Conservation (phyloP, 1,284 basidiomycete genomes). For the Ganoderma leucocontextum region DNA sequence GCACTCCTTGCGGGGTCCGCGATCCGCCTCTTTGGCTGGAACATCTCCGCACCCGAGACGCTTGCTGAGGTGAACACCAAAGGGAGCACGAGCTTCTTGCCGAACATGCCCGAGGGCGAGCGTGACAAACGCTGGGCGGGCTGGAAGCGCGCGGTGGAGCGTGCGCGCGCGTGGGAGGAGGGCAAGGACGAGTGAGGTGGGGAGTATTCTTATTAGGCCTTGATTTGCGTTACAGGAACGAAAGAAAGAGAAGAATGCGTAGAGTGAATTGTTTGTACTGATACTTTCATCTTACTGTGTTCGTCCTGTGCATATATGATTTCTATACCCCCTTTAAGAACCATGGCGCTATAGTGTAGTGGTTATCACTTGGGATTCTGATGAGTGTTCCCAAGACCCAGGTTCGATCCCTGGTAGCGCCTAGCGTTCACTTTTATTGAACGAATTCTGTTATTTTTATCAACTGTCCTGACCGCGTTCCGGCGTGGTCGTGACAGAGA, state of each 20-base stretch:
- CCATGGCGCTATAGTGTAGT: constrained; percentile 31
- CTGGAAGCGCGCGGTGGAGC: constrained; percentile 88
- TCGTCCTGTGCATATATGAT: neutral
- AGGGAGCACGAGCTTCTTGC: constrained; percentile 78
- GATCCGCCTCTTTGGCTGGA: constrained; percentile 93
- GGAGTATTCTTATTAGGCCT: neutral
- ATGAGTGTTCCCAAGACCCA: constrained; percentile 29
- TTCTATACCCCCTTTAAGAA: neutral
- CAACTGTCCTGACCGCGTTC: too few species aligned
- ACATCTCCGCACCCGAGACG: constrained; percentile 86
- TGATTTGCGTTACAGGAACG: neutral
- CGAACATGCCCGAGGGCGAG: constrained; percentile 61
- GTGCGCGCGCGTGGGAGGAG: constrained; percentile 83
- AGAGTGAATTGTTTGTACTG: neutral
- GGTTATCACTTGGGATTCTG: constrained; percentile 38
- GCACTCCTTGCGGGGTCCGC: constrained; percentile 95
- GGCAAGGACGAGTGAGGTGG: constrained; percentile 48
- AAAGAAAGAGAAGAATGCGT: neutral
- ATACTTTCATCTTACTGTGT: neutral
- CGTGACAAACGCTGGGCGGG: constrained; percentile 72
- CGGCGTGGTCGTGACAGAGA: too few species aligned
- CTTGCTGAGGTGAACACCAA: constrained; percentile 91
- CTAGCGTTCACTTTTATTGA: constrained; percentile 15
- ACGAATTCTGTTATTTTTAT: too few species aligned
- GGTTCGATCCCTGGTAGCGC: constrained; percentile 31